Evolutionary conservation across 768 basidiomycete genomes (phyloP), one percentile per base, ranked within the genome.

Genomic region (Lactarius psammicola): DNA sequence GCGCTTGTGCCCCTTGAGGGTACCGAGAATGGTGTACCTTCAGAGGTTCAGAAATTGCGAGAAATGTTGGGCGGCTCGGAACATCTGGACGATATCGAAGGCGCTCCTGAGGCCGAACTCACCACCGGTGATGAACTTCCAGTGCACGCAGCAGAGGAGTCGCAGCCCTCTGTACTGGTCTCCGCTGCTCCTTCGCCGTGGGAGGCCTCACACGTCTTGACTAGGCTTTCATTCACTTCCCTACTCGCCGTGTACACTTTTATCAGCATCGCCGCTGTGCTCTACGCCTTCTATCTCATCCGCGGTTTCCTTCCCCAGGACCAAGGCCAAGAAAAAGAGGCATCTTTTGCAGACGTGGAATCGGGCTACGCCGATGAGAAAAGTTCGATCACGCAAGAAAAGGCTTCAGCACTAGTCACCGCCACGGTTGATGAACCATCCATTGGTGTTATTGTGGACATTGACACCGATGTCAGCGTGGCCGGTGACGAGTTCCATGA

Each of bases 31-130:
- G 67, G 31, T 51, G 66, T 62, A 20, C 66, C 62, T 30, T 64
- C 74, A 23, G 74, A 75, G 31, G 76, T 75, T 60, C 71, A 70
- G 59, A 68, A 64, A 40, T 62, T 72, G 26, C 75, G 72, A 34
- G 73, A 74, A 28, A 62, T 71, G 54, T 57, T 75, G 28, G 67
- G 60, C 20, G 60, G 69, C 17, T 64, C 64, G 4, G 68, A 61
- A 13, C 59, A 56, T 33, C 64, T 75, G 31, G 46, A 69, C 20
- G 70, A 72, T 26, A 60, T 72, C 10, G 71, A 74, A 42, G 71
- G 74, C 20, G 67, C 51, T n/a, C 18, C 34, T 7, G 17, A 17
- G 2, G 28, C 30, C n/a, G 60, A 61, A 30, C 42, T 56, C 46
- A 36, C 57, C 9, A 51, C 15, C 28, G 63, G 49, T 33, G 59